phyloP scores from a whole-genome alignment of 1,284 basidiomycete genomes.

The Polyporus tsugae region DNA sequence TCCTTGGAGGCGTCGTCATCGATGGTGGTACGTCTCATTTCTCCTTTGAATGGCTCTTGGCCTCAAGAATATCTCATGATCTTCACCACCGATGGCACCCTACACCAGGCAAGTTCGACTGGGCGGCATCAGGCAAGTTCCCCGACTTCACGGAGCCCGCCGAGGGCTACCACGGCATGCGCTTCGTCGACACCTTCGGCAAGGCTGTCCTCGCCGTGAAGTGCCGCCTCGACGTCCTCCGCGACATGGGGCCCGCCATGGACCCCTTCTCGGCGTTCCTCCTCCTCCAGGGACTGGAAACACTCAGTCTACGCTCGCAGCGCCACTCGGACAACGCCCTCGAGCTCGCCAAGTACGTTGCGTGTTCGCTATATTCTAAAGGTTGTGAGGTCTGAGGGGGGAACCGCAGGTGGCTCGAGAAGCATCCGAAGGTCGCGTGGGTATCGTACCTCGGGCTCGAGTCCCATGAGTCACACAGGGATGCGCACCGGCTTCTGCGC shows the following conservation, averaged over 20 bases:
- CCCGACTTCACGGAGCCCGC: constrained; percentile 84
- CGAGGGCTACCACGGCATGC: constrained; percentile 85
- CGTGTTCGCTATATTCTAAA: neutral
- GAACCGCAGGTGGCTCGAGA: constrained; percentile 62
- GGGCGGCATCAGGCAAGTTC: constrained; percentile 80
- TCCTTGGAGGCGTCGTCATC: constrained; percentile 85
- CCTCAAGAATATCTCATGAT: neutral
- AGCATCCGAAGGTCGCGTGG: constrained; percentile 79
- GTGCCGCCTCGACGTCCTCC: constrained; percentile 77
- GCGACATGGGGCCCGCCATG: constrained; percentile 79
- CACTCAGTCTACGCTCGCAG: constrained; percentile 81
- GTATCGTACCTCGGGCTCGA: constrained; percentile 84
- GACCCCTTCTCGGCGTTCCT: constrained; percentile 88
- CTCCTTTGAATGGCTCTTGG: neutral
- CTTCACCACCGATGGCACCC: no score
- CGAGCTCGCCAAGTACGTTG: constrained; percentile 66
- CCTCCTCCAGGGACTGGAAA: constrained; percentile 88
- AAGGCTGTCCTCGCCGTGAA: constrained; percentile 76
- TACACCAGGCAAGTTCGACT: constrained; percentile 82
- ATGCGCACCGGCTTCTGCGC: constrained; percentile 69
- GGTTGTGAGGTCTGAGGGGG: neutral
- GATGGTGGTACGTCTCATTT: constrained; percentile 63
- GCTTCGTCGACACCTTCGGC: constrained; percentile 81
- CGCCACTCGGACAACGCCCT: constrained; percentile 82
- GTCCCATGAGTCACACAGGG: constrained; percentile 68